Base-by-base conservation (phyloP, 306 rosid genomes). In the Chamaecrista fasciculata region DNA sequence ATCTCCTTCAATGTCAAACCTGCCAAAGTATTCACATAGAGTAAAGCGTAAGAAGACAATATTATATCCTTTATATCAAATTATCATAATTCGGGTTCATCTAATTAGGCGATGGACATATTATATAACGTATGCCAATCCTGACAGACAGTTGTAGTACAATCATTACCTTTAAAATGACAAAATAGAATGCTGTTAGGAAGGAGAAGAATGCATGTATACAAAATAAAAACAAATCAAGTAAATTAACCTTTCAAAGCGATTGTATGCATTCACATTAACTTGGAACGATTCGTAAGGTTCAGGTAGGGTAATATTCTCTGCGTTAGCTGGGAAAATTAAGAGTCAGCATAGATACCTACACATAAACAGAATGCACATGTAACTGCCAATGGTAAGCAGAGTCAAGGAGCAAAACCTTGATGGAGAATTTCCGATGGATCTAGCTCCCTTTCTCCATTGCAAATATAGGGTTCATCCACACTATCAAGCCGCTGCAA, bases 1-100 rank as follows among this genome's bases (percentile, higher is more conserved):
- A 25, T 89, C 91, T 26, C 77, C 90, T 77, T 83, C 90, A 31
- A 83, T 86, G 66, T 89, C 96, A 79, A 92, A 92, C 82, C 98
- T 92, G 76, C 53, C 78, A 43, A 50, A 72, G 18, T 24, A 53
- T 70, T 66, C 61, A 69, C n/a, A 60, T 34, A 39, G 26, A 48
- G 43, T 44, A 68, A 24, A 7, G 7, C 11, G 29, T 31, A 33
- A 46, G 48, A 16, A 25, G 18, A 43, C n/a, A 8, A 33, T 25
- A 29, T 47, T 26, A 67, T 21, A 23, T 53, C 16, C 52, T 58
- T 21, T 52, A 59, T 57, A 66, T 48, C 24, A 31, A 56, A 73
- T 40, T 72, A 44, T 23, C 25, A 56, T 29, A 16, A 43, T 50
- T 18, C 43, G 34, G 23, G 24, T 56, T 67, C 52, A 57, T 44